These are phyloP conservation scores for Scedosporium apiospermum DNA, from an alignment of 2,329 filamentous ascomycete genomes.

Conservation along the genomic window DNA sequence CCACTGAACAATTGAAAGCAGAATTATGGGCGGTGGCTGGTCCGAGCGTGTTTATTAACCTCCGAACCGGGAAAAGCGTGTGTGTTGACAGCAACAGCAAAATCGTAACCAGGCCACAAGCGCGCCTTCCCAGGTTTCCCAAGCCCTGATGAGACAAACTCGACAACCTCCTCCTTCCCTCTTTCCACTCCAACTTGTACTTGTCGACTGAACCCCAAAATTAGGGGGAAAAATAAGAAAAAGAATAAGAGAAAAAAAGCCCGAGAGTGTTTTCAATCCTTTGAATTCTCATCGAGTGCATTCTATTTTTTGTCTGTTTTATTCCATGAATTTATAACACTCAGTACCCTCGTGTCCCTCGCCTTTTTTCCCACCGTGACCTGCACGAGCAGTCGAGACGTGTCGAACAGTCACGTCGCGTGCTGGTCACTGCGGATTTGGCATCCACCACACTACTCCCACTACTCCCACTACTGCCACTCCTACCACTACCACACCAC, in stretches of 20 bases:
- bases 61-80: constrained; percentile 6
- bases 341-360: neutral
- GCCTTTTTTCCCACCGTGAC: neutral
- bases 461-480: neutral
- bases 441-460: neutral
- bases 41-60: constrained; percentile 6
- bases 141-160: neutral
- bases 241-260: neutral
- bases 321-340: constrained; percentile 6
- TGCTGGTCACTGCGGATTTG: constrained; percentile 4
- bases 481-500: neutral
- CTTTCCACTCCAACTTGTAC: neutral
- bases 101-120: constrained; percentile 3
- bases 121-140: constrained; percentile 7
- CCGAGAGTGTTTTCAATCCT: neutral
- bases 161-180: constrained; percentile 1
- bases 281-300: constrained; percentile 11
- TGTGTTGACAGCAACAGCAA: constrained; percentile 3
- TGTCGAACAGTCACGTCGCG: constrained; percentile 6
- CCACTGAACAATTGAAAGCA: too few relatives aligned
- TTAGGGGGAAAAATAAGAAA: constrained; percentile 1
- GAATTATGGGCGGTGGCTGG: neutral
- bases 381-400: neutral
- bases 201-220: constrained; percentile 10
- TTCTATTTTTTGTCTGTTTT: neutral